phyloP scores from a whole-genome alignment of 2,329 filamentous ascomycete species.

The Monosporascus sp. region DNA sequence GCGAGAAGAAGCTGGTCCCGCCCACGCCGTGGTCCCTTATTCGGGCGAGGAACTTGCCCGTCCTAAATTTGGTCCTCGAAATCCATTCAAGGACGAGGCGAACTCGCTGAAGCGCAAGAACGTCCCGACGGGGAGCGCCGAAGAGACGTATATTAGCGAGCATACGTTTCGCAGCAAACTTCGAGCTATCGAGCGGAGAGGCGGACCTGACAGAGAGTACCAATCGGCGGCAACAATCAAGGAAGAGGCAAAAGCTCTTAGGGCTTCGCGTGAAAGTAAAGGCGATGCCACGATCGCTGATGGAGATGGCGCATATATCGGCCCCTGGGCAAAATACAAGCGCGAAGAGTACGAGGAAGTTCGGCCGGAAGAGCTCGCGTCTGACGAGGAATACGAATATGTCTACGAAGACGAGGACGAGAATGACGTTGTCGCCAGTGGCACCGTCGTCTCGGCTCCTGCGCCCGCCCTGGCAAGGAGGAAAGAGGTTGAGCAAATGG shows the following conservation, averaged over 20 bases:
- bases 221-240: slow-evolving; percentile 57
- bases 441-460: slow-evolving; percentile 54
- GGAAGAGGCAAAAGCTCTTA: slow-evolving; percentile 61
- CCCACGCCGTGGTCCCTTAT: slow-evolving; percentile 59
- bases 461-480: slow-evolving; percentile 48
- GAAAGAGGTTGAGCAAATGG: slow-evolving; percentile 54
- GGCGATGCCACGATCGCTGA: slow-evolving; percentile 80
- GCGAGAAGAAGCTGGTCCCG: slow-evolving; percentile 47
- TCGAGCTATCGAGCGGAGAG: slow-evolving; percentile 70
- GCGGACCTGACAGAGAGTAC: slow-evolving; percentile 50
- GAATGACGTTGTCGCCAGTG: slow-evolving; percentile 63
- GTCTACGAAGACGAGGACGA: slow-evolving; percentile 70
- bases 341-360: slow-evolving; percentile 69
- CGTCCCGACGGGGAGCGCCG: slow-evolving; percentile 76
- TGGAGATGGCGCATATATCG: slow-evolving; percentile 82
- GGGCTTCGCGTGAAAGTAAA: slow-evolving; percentile 76
- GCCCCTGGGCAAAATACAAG: slow-evolving; percentile 87
- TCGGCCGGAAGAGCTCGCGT: slow-evolving; percentile 70
- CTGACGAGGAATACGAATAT: slow-evolving; percentile 73
- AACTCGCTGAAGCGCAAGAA: slow-evolving; percentile 70
- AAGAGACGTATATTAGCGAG: slow-evolving; percentile 86
- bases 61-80: slow-evolving; percentile 62
- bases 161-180: slow-evolving; percentile 85
- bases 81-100: slow-evolving; percentile 66
- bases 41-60: slow-evolving; percentile 69